Evolutionary conservation across 495 filamentous ascomycete genomes (phyloP).

Genomic region (Alectoria sarmentosa): DNA sequence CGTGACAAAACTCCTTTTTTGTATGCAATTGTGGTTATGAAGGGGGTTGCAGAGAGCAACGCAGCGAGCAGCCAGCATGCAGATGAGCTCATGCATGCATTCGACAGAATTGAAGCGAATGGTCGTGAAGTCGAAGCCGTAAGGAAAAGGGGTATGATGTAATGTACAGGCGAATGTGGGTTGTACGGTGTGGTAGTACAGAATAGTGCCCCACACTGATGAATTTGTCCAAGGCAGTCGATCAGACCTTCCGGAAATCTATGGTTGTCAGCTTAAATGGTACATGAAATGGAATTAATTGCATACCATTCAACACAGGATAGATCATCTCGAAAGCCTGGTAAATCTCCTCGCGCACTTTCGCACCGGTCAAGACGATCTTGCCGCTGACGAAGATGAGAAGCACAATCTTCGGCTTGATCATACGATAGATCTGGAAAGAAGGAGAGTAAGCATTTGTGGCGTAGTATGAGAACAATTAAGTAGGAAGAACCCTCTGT

Average conservation of each 20-base stretch:
- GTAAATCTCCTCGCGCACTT: conserved; percentile 98
- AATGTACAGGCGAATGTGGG: conserved; percentile 50
- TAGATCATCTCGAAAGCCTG: conserved; percentile 99
- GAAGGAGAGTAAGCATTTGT: background rate
- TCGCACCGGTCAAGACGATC: conserved; percentile 96
- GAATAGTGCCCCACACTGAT: conserved; percentile 23
- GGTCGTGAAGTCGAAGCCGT: conserved; percentile 50
- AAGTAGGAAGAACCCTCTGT: background rate
- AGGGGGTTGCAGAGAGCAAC: conserved; percentile 15
- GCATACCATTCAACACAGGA: conserved; percentile 84
- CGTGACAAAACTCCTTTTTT: conserved; percentile 14
- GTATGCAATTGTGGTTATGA: conserved; percentile 17
- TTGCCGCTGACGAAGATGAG: conserved; percentile 98
- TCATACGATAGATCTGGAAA: conserved; percentile 87
- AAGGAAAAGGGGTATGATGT: conserved; percentile 36
- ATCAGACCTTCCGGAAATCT: conserved; percentile 65
- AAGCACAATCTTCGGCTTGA: conserved; percentile 99
- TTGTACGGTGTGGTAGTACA: conserved; percentile 32
- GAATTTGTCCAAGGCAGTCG: background rate
- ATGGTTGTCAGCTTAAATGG: conserved; percentile 28
- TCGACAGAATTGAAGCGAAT: conserved; percentile 23
- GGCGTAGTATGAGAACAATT: background rate
- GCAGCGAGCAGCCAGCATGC: background rate
- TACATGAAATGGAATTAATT: background rate
- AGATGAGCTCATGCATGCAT: conserved; percentile 12